Conservation (phyloP, 305 asterid genomes). For the Fraxinus albicans region DNA sequence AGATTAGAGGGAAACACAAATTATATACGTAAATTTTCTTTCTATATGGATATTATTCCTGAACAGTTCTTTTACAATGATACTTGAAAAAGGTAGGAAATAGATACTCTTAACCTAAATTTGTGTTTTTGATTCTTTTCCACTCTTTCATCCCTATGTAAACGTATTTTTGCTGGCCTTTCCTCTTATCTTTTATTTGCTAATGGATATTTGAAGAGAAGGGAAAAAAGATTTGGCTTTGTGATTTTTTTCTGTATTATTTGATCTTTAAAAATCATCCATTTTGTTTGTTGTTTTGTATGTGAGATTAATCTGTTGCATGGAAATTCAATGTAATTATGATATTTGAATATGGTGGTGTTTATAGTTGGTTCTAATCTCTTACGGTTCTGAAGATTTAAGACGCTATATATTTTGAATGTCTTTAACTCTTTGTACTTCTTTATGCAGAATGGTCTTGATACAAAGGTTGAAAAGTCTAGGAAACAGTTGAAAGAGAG, state of each 20-base stretch:
- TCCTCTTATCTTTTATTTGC: background rate
- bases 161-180: background rate
- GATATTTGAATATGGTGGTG: background rate
- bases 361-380: background rate
- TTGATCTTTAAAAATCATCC: background rate
- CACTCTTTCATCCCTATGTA: background rate
- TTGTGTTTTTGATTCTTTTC: background rate
- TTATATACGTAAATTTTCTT: background rate
- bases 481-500: slow-evolving; percentile 84
- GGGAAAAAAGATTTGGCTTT: background rate
- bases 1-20: background rate
- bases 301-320: background rate
- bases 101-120: background rate
- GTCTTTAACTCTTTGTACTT: background rate
- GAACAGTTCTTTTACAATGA: background rate
- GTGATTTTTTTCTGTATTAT: background rate
- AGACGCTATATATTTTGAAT: background rate
- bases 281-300: background rate
- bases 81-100: background rate
- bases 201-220: background rate
- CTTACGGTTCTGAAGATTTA: background rate
- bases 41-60: background rate
- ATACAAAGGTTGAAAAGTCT: slow-evolving; percentile 74
- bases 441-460: slow-evolving; percentile 66
- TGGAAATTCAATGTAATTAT: background rate